Evolutionary conservation across 257 asterid species (phyloP), one percentile per base, ranked within the genome.

Genomic region (Eucommia ulmoides): DNA sequence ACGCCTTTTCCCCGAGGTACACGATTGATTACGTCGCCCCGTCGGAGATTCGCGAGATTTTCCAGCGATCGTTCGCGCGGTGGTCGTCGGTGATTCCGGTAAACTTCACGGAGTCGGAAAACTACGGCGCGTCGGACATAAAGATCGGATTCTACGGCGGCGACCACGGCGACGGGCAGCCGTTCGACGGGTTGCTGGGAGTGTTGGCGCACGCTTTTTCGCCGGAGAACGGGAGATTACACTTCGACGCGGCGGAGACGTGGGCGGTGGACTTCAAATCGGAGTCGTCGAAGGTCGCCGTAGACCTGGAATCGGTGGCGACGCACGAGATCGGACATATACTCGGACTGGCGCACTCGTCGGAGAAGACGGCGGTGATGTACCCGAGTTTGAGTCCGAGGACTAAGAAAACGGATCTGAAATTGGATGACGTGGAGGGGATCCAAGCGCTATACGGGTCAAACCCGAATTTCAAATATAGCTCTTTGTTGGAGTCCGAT

Each of bases 281-380:
- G 41, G 74, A 84, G 62, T 58, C 66, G 47, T 80, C 96, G 41
- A 67, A 56, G 59, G 75, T 33, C 8, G 97, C 97, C 16, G 83
- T 88, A 17, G 97, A 88, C 49, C 67, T 88, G 73, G 97, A 88
- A 62, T 84, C 97, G 8, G 95, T 88, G 68, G 97, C 82, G 44
- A 84, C 94, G 23, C 97, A 88, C 45, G 97, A 88, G 53, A 84
- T 88, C 15, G 97, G 97, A 5, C 97, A 88, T 60, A 38, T 88
- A 19, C 71, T 88, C 22, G 96, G 97, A n/a, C 47, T 88, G 73
- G 96, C 80, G 29, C 97, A 88, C 72, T 70, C 97, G 1, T 53
- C 91, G 59, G 94, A 74, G 17, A 82, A 76, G 64, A 84, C 82
- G 26, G 89, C 97, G 33, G 63, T 84, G 11, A 88, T 88, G 96